phyloP scores from a whole-genome alignment of 306 rosid genomes.

The Cucumis hystrix region DNA sequence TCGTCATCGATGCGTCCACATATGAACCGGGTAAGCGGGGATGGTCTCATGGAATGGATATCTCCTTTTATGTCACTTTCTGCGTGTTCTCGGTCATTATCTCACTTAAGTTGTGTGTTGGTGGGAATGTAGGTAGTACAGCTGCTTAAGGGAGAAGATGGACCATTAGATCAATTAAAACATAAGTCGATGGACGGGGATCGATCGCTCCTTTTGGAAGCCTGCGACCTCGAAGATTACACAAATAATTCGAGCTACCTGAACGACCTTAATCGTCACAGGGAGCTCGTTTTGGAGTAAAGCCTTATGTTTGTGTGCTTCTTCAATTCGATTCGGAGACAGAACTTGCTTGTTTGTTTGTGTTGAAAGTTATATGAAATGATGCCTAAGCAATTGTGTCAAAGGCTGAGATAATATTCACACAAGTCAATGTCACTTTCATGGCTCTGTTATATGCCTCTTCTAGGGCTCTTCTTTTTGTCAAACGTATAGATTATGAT shows the following conservation, averaged over 20 bases:
- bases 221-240: conserved; percentile 75
- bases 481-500: not conserved
- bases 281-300: conserved; percentile 72
- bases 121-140: conserved; percentile 30
- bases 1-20: conserved; percentile 49
- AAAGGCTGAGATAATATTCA: not conserved
- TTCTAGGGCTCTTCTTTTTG: not conserved
- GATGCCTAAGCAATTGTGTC: not conserved
- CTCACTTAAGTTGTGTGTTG: not conserved
- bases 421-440: not conserved
- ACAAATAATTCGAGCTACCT: conserved; percentile 62
- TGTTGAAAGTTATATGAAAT: not conserved
- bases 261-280: conserved; percentile 70
- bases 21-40: conserved; percentile 48
- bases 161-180: conserved; percentile 18
- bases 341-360: not conserved
- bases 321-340: not conserved
- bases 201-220: conserved; percentile 41
- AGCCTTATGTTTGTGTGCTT: not conserved
- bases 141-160: conserved; percentile 51
- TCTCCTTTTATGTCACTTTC: not conserved
- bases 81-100: not conserved
- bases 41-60: not conserved
- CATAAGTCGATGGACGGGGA: conserved; percentile 10
- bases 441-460: not conserved